phyloP scores from a whole-genome alignment of 2,329 filamentous ascomycete genomes.

The Cercospora canescens region DNA sequence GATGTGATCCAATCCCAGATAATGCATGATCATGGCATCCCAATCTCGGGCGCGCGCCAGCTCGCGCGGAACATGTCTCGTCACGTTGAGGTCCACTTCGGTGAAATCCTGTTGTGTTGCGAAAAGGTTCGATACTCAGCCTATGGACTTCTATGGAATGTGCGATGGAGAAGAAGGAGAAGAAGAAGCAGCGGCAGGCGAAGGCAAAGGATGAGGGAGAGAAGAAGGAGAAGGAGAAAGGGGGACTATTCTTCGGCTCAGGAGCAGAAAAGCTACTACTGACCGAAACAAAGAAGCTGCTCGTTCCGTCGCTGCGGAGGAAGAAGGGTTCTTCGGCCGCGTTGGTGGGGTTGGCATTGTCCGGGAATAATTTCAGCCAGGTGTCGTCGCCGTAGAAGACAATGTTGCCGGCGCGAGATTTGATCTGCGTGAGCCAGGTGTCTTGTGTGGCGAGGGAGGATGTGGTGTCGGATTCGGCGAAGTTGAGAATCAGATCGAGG shows the following conservation, averaged over 20 bases:
- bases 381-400: constrained; percentile 98
- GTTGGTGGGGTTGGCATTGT: constrained; percentile 30
- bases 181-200: no score
- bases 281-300: constrained; percentile 97
- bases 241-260: neutral
- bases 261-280: constrained; percentile 42
- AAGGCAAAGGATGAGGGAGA: neutral
- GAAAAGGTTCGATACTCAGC: constrained; percentile 35
- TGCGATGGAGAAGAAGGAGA: neutral
- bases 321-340: constrained; percentile 57
- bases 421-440: constrained; percentile 94
- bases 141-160: constrained; percentile 33
- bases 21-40: constrained; percentile 93
- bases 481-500: constrained; percentile 92
- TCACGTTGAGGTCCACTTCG: constrained; percentile 97
- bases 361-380: constrained; percentile 93
- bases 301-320: constrained; percentile 83
- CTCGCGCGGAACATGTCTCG: constrained; percentile 79
- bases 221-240: neutral
- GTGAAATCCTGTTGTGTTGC: constrained; percentile 73
- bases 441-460: constrained; percentile 87
- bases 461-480: constrained; percentile 89
- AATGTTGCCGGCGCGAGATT: constrained; percentile 72
- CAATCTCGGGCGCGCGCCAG: constrained; percentile 74
- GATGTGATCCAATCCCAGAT: constrained; percentile 93